Evolutionary conservation across 345 rosid species (phyloP).

Genomic region (Bruguiera sexangula): DNA sequence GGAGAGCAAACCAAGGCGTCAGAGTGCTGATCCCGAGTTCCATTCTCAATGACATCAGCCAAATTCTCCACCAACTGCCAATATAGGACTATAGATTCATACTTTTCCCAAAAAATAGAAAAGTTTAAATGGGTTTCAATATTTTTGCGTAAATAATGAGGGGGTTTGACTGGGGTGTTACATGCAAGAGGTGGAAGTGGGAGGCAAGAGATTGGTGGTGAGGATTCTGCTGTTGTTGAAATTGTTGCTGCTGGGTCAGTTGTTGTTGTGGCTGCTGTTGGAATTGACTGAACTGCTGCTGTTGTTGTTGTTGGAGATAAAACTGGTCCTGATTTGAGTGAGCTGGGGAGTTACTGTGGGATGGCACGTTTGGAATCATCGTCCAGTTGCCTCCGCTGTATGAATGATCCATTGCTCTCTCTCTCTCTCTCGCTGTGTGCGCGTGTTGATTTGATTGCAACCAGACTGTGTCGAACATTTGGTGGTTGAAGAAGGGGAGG

Average conservation of each 20-base stretch:
- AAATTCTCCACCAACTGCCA: conserved; percentile 71
- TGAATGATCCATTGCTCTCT: conserved; percentile 18
- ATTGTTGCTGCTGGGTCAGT: conserved; percentile 20
- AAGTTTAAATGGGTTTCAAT: neutral
- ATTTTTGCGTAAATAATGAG: neutral
- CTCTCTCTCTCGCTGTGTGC: neutral
- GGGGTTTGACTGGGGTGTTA: conserved; percentile 11
- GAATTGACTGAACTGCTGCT: neutral
- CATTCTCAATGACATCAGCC: conserved; percentile 63
- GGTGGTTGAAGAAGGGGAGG: no score
- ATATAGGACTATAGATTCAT: neutral
- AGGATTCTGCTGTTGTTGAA: conserved; percentile 38
- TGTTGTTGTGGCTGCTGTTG: conserved; percentile 16
- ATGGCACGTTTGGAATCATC: conserved; percentile 24
- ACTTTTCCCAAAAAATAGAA: neutral
- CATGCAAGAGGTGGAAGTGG: conserved; percentile 73
- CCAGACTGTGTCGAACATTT: no score
- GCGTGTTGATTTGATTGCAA: neutral
- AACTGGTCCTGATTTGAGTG: conserved; percentile 30
- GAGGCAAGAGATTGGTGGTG: conserved; percentile 91
- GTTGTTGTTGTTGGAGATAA: conserved; percentile 13
- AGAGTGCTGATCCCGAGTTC: conserved; percentile 72
- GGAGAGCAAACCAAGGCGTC: conserved; percentile 57
- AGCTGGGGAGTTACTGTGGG: conserved; percentile 24
- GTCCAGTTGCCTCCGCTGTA: conserved; percentile 23